These are phyloP conservation scores for Trichoderma sp. DNA, from an alignment of 2,329 filamentous ascomycete genomes.

Conservation along the genomic window DNA sequence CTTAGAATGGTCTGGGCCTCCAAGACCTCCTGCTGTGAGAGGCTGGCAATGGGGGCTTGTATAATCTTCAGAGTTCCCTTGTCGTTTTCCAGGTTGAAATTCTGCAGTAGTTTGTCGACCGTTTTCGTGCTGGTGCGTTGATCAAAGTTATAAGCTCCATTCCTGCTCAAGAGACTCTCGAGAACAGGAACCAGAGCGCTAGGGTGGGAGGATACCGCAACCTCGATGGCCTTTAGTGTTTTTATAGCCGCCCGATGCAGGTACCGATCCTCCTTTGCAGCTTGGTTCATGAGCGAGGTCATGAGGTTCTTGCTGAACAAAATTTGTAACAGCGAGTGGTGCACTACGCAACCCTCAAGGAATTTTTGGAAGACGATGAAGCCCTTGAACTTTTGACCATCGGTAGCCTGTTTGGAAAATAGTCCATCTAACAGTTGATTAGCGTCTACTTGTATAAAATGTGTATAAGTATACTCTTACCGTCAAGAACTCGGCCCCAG, in stretches of 20 bases:
- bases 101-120: constrained; percentile 68
- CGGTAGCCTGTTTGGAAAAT: constrained; percentile 77
- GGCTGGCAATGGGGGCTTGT: constrained; percentile 40
- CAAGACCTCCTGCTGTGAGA: constrained; percentile 29
- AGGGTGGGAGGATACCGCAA: constrained; percentile 60
- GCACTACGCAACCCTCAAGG: constrained; percentile 54
- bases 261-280: constrained; percentile 72
- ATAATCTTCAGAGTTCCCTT: constrained; percentile 51
- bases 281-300: constrained; percentile 78
- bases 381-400: constrained; percentile 88
- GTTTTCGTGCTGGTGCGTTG: constrained; percentile 83
- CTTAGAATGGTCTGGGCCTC: constrained; percentile 41
- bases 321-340: constrained; percentile 45
- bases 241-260: constrained; percentile 77
- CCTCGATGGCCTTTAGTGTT: constrained; percentile 68
- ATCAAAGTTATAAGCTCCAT: constrained; percentile 78
- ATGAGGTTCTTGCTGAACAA: constrained; percentile 85
- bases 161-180: constrained; percentile 64
- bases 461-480: constrained; percentile 48
- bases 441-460: constrained; percentile 20
- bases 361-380: constrained; percentile 83
- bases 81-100: constrained; percentile 56
- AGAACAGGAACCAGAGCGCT: constrained; percentile 60
- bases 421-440: constrained; percentile 63
- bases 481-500: constrained; percentile 84